These are phyloP conservation scores for Phytophthora chlamydospora DNA, from an alignment of 352 stramenopile genomes.

Conservation along the genomic window DNA sequence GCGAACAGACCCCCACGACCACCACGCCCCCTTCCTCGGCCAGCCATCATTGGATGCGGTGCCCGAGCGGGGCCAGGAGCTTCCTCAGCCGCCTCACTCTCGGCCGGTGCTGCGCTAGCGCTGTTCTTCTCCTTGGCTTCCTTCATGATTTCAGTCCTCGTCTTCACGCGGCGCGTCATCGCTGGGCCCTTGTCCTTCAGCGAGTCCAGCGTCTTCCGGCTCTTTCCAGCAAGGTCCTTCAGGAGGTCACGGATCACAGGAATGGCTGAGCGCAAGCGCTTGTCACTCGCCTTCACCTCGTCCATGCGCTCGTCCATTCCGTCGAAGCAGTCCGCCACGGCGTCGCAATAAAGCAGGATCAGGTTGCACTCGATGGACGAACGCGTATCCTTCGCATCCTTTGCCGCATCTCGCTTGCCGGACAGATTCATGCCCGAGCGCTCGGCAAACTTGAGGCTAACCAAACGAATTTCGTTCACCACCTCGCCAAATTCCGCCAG, in stretches of 20 bases:
- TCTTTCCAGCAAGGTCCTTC: conserved; percentile 74
- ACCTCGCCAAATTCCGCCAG: conserved; percentile 81
- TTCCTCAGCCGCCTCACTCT: conserved; percentile 49
- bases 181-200: conserved; percentile 76
- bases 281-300: conserved; percentile 83
- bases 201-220: conserved; percentile 48
- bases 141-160: conserved; percentile 78
- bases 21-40: conserved; percentile 35
- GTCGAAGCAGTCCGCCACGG: conserved; percentile 73
- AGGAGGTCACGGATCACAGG: conserved; percentile 63
- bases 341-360: conserved; percentile 64
- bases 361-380: conserved; percentile 79
- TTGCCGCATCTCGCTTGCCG: conserved; percentile 76
- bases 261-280: conserved; percentile 76
- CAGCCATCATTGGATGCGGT: conserved; percentile 61
- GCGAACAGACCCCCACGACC: conserved; percentile 61
- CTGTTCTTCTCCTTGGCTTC: conserved; percentile 87
- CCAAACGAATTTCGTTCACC: conserved; percentile 82
- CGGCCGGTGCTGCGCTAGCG: conserved; percentile 34
- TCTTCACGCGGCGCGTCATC: conserved; percentile 67
- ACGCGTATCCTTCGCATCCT: conserved; percentile 74
- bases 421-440: conserved; percentile 87
- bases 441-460: conserved; percentile 81
- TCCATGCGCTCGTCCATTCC: conserved; percentile 86
- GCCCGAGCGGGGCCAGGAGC: conserved; percentile 34